Conservation (phyloP, 2,329 filamentous ascomycete species). For the Dactylellina parvicollis region DNA sequence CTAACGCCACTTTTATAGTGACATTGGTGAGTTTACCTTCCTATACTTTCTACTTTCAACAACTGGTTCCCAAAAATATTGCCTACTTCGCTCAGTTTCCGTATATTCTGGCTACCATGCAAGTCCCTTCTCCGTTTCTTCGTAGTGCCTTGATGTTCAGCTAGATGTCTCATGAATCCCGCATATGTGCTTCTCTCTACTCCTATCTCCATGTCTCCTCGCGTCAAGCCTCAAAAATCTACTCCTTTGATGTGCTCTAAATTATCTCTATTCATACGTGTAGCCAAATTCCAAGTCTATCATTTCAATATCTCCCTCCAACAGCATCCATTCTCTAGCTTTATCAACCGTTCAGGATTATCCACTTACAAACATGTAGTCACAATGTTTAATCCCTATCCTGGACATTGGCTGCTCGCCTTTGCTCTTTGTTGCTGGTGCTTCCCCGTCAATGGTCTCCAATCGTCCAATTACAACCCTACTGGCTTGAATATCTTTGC, state of each 20-base stretch:
- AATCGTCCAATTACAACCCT: conserved; percentile 36
- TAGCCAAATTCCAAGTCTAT: too few species aligned
- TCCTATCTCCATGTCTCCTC: neutral
- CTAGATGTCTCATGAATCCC: neutral
- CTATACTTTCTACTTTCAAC: too few species aligned
- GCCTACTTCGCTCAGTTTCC: too few species aligned
- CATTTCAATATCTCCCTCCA: neutral
- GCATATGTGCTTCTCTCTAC: neutral
- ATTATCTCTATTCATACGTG: too few species aligned
- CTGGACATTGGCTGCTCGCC: conserved; percentile 34
- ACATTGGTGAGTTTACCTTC: conserved; percentile 7
- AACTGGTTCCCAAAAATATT: too few species aligned
- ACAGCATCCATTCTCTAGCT: neutral
- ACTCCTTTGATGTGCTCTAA: too few species aligned
- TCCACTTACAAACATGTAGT: conserved; percentile 27
- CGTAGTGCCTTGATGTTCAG: neutral
- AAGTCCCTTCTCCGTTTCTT: neutral
- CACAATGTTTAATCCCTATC: conserved; percentile 16
- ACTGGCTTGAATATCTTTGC: conserved; percentile 38
- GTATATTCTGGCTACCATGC: too few species aligned
- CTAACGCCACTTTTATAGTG: neutral
- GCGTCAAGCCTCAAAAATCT: too few species aligned
- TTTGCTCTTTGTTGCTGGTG: conserved; percentile 25
- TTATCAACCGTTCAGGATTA: neutral
- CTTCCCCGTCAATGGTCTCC: conserved; percentile 14